A percentile compares a stretch with the other conserved stretches of the same genome.
These are phyloP conservation scores for Pyrrhoderma lamaoense DNA, from an alignment of 1,284 basidiomycete species.

Conservation along the genomic window DNA sequence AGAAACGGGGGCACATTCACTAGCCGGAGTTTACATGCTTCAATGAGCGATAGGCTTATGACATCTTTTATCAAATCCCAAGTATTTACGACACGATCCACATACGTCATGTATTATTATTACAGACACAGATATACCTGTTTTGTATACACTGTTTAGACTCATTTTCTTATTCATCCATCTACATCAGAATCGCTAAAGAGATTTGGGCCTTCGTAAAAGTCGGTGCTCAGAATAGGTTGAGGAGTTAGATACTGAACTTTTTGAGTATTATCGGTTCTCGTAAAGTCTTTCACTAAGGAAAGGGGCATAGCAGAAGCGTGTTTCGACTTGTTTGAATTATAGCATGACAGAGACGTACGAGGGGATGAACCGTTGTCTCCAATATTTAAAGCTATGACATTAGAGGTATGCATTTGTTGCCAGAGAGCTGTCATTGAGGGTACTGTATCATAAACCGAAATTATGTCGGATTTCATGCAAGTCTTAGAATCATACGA, in stretches of 20 bases:
- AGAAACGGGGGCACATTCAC: conserved; percentile 33
- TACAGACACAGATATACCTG: not conserved
- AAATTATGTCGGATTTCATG: no score
- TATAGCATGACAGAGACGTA: conserved; percentile 14
- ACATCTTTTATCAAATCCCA: not conserved
- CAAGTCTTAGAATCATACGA: no score
- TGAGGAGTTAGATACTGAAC: not conserved
- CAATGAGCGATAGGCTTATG: not conserved
- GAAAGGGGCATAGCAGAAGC: not conserved
- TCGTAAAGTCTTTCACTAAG: not conserved
- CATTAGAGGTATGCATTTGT: no score
- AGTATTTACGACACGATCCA: not conserved
- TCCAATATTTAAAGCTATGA: not conserved
- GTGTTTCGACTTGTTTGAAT: not conserved
- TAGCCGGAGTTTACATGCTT: not conserved
- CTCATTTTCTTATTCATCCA: not conserved
- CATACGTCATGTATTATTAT: not conserved
- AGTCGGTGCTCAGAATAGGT: not conserved
- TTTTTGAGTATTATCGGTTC: not conserved
- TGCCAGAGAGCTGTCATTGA: no score
- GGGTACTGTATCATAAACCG: no score
- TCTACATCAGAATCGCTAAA: conserved; percentile 13
- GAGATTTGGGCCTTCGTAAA: conserved; percentile 8
- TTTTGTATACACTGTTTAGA: not conserved
- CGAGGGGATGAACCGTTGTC: conserved; percentile 9